Percentiles rank a stretch among this genome's conserved stretches.
phyloP scores from a whole-genome alignment of 495 filamentous ascomycete genomes.

The Neurospora cerealis region DNA sequence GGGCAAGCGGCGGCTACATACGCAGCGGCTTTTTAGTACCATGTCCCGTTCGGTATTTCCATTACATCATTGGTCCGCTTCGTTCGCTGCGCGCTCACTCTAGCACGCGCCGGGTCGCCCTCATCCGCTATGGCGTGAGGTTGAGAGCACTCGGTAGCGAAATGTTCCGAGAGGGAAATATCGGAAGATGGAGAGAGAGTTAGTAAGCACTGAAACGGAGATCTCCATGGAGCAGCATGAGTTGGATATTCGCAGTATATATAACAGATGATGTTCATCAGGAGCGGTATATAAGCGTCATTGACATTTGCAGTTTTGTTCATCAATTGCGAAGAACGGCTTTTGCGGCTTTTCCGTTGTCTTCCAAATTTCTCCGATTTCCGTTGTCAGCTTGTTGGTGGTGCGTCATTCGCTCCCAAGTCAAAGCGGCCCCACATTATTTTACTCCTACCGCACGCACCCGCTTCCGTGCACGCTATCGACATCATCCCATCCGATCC shows the following conservation, averaged over 20 bases:
- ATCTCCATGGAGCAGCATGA: not conserved
- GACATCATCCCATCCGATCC: not conserved
- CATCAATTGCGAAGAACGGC: not conserved
- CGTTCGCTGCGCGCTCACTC: not conserved
- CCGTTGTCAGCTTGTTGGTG: not conserved
- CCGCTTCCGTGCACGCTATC: not conserved
- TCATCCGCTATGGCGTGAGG: not conserved
- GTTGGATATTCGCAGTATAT: not conserved
- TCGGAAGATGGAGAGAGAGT: not conserved
- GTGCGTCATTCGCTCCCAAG: not conserved
- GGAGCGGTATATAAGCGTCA: not conserved
- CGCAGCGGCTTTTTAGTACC: not conserved
- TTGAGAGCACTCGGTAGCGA: not conserved
- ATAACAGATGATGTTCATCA: not conserved
- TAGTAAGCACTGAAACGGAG: not conserved
- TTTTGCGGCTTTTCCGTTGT: not conserved
- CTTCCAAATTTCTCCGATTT: not conserved
- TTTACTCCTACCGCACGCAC: not conserved
- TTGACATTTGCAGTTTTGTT: not conserved
- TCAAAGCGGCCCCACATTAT: not conserved
- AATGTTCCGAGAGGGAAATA: not conserved
- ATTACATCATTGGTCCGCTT: not conserved
- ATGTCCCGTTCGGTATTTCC: not conserved
- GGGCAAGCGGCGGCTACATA: not conserved
- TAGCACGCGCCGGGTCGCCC: not conserved